phyloP scores from a whole-genome alignment of 768 basidiomycete species.

The Leccinum pellstonianum region DNA sequence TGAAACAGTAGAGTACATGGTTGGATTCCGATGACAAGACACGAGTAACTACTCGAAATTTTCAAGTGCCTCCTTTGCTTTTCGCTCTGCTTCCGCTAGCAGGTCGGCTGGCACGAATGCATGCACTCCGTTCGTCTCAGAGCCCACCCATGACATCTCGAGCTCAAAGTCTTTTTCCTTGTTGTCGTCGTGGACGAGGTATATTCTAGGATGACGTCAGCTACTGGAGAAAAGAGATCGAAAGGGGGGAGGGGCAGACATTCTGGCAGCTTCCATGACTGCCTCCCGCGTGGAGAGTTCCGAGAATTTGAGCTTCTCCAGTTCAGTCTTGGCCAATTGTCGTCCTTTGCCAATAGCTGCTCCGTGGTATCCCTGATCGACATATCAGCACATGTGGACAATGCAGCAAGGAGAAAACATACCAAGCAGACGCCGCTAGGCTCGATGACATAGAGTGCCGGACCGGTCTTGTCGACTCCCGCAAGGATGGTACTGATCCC shows the following conservation, averaged over 20 bases:
- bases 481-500: slow-evolving; percentile 93
- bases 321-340: slow-evolving; percentile 95
- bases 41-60: slow-evolving; percentile 46
- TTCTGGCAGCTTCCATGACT: slow-evolving; percentile 89
- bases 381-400: neutral
- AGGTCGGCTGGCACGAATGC: slow-evolving; percentile 83
- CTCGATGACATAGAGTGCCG: slow-evolving; percentile 86
- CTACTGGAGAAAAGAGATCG: neutral
- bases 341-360: slow-evolving; percentile 99
- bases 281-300: slow-evolving; percentile 83
- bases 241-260: slow-evolving; percentile 53
- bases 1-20: slow-evolving; percentile 6
- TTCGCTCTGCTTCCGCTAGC: slow-evolving; percentile 78
- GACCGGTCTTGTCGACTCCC: slow-evolving; percentile 84
- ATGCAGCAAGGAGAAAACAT: slow-evolving; percentile 28
- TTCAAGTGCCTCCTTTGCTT: slow-evolving; percentile 85
- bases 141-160: slow-evolving; percentile 95
- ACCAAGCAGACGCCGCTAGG: slow-evolving; percentile 93
- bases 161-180: slow-evolving; percentile 99
- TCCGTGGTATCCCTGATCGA: slow-evolving; percentile 82
- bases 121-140: slow-evolving; percentile 79
- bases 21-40: slow-evolving; percentile 24
- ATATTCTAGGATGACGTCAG: slow-evolving; percentile 61
- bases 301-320: slow-evolving; percentile 90
- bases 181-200: slow-evolving; percentile 95